Base-by-base conservation (phyloP, 2,329 filamentous ascomycete genomes). In the Ceratocystis diversiconidia region DNA sequence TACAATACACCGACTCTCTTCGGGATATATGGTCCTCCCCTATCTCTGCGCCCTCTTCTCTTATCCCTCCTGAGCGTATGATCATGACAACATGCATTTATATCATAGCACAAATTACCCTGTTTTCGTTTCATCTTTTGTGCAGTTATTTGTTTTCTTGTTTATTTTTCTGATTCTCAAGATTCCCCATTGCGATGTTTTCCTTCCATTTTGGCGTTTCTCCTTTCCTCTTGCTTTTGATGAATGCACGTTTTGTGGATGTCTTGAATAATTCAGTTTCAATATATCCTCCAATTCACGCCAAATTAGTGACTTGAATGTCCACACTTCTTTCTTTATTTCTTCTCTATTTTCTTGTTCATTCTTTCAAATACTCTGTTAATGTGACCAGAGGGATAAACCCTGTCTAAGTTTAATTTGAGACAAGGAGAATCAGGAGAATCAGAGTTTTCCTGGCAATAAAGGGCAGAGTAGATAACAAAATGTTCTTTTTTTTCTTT, bases 171-270 rank as follows among this genome's bases (percentile, higher is more conserved):
- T 65, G 25, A 30, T 55, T 32, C 62, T 63, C 44, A 52, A 46
- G 44, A 46, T 36, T n/a, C 48, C 22, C 48, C 44, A 52, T 61
- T 46, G 44, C 43, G 60, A 48, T 62, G 5, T 48, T 62, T 61
- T 62, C 32, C n/a, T 52, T 52, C 19, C n/a, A 8, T 52, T 43
- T 46, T 36, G 46, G 44, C 48, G 36, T 44, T 57, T 10, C n/a
- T 28, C 59, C 5, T 19, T 19, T 60, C 44, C 41, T 62, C 8
- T 66, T 48, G 5, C 28, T 41, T 22, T 30, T n/a, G 7, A 19
- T 50, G 17, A 8, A 59, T 59, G 6, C 28, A 59, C 17, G 30
- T 59, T 52, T 41, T 25, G 22, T 52, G 48, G 48, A 52, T 52
- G 48, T 52, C 48, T 52, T 52, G 48, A 28, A 28, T 28, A n/a